A percentile compares a stretch with the other conserved stretches of the same genome.
phyloP scores from a whole-genome alignment of 768 basidiomycete genomes.

The Phanerochaete sordida region DNA sequence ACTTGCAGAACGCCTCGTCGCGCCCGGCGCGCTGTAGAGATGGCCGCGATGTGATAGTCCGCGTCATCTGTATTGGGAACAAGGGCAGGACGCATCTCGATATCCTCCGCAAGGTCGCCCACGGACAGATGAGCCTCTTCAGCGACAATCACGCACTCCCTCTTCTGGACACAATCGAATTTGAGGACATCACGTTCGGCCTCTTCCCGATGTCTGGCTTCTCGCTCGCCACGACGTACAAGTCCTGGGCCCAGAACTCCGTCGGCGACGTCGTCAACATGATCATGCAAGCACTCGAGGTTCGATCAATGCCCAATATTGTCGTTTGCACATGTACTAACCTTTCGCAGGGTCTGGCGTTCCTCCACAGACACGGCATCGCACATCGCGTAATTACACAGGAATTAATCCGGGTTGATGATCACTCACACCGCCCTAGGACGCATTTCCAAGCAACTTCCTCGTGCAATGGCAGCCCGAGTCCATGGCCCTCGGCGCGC shows the following conservation, averaged over 20 bases:
- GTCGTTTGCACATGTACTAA: too few species aligned
- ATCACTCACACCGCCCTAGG: too few species aligned
- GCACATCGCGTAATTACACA: constrained; percentile 28
- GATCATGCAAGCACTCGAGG: constrained; percentile 29
- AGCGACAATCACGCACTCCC: constrained; percentile 27
- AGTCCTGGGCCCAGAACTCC: constrained; percentile 26
- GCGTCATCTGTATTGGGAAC: neutral
- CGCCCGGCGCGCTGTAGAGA: neutral
- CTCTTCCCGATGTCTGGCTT: constrained; percentile 24
- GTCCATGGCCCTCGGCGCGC: constrained; percentile 15
- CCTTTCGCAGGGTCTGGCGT: constrained; percentile 23
- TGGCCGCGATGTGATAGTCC: neutral
- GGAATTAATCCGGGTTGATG: too few species aligned
- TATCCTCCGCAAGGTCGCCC: constrained; percentile 21
- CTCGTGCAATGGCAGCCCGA: constrained; percentile 30
- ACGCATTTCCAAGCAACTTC: constrained; percentile 30
- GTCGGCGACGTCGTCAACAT: constrained; percentile 29
- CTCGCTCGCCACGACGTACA: constrained; percentile 9
- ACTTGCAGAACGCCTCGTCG: neutral
- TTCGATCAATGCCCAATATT: too few species aligned
- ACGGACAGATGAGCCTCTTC: constrained; percentile 6
- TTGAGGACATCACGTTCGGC: constrained; percentile 27
- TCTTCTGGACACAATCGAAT: constrained; percentile 22
- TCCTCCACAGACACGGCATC: constrained; percentile 21
- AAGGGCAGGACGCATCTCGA: constrained; percentile 6